Evolutionary conservation across 148 eudicot species (phyloP).

Genomic region (Vaccinium corymbosum): DNA sequence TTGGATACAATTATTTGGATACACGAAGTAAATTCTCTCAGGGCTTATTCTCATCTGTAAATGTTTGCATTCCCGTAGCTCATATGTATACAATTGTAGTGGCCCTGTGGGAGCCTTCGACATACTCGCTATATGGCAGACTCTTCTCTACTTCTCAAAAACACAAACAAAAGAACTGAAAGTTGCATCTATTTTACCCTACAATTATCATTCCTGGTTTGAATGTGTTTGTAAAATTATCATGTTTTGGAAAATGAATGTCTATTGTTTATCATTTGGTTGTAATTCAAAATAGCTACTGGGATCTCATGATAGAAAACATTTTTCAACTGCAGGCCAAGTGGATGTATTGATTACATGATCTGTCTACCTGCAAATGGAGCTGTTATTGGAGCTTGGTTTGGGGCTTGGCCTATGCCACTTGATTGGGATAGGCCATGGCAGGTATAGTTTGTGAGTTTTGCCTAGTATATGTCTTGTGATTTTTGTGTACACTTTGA

Average conservation of each 20-base stretch:
- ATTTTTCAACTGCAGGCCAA: conserved; percentile 45
- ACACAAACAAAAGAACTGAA: background rate
- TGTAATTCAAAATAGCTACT: background rate
- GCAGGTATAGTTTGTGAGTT: conserved; percentile 58
- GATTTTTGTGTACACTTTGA: background rate
- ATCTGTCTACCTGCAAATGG: conserved; percentile 88
- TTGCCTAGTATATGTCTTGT: background rate
- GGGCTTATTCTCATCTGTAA: background rate
- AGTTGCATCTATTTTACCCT: background rate
- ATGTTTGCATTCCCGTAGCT: background rate
- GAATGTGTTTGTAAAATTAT: background rate
- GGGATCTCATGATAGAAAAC: conserved; percentile 9
- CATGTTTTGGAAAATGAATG: background rate
- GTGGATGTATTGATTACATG: conserved; percentile 58
- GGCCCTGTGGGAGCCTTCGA: background rate
- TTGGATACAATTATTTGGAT: conserved; percentile 83
- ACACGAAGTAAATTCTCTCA: conserved; percentile 48
- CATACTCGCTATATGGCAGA: background rate
- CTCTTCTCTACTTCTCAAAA: background rate
- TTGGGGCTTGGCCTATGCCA: conserved; percentile 99
- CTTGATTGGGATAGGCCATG: conserved; percentile 99
- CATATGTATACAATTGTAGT: background rate
- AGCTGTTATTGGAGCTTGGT: conserved; percentile 90
- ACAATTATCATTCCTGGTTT: background rate
- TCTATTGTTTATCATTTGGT: background rate